Conservation (phyloP, 768 basidiomycete species). For the Boletus vinaceobasis region DNA sequence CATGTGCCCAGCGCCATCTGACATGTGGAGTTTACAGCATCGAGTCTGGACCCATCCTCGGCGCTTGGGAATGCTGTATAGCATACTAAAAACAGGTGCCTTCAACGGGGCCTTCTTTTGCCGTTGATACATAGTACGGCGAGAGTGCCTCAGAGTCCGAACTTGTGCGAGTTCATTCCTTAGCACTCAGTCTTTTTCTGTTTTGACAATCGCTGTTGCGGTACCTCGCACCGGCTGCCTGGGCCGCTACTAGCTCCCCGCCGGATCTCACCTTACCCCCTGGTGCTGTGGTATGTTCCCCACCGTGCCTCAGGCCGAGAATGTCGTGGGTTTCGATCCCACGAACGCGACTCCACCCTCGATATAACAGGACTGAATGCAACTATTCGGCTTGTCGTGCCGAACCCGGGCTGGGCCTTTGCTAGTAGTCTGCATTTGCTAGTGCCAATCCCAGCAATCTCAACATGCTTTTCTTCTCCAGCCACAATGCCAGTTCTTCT, state of each 20-base stretch:
- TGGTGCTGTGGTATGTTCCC: constrained; percentile 23
- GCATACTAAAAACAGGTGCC: too few species aligned
- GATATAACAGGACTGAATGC: constrained; percentile 55
- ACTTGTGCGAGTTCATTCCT: too few species aligned
- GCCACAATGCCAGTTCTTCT: constrained; percentile 64
- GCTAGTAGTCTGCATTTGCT: too few species aligned
- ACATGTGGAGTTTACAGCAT: not conserved
- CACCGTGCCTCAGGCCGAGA: not conserved
- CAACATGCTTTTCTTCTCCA: constrained; percentile 70
- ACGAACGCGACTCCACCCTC: constrained; percentile 45
- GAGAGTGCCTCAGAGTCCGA: too few species aligned
- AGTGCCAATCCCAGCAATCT: too few species aligned
- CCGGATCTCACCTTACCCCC: constrained; percentile 11
- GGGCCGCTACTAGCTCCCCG: not conserved
- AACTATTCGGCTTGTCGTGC: constrained; percentile 57
- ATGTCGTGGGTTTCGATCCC: constrained; percentile 61
- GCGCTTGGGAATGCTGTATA: too few species aligned
- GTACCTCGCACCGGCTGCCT: not conserved
- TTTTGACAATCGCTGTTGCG: constrained; percentile 5
- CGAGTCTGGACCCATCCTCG: not conserved
- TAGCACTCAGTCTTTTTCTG: too few species aligned
- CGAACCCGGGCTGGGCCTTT: constrained; percentile 62
- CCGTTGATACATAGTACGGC: too few species aligned
- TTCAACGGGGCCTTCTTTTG: too few species aligned
- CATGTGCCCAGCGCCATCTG: too few species aligned